Evolutionary conservation across 164 flowering plant species (phyloP).

Genomic region (Vitis labrusca): DNA sequence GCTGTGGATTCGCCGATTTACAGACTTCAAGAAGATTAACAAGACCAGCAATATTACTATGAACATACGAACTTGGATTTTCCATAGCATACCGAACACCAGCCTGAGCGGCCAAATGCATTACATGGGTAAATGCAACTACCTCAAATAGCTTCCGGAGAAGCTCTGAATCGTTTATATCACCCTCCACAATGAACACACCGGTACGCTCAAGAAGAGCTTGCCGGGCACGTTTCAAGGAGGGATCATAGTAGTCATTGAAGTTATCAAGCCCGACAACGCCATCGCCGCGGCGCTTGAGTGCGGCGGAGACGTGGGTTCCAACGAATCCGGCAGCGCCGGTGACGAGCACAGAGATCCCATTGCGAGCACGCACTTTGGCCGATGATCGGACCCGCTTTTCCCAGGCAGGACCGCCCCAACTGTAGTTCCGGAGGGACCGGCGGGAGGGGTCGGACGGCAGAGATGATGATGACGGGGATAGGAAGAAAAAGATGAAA

Average conservation of each 20-base stretch:
- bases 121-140: conserved; percentile 78
- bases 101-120: conserved; percentile 97
- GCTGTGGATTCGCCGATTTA: conserved; percentile 81
- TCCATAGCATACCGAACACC: conserved; percentile 95
- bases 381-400: conserved; percentile 70
- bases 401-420: conserved; percentile 76
- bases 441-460: conserved; percentile 54
- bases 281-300: conserved; percentile 87
- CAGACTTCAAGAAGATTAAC: conserved; percentile 81
- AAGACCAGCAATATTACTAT: conserved; percentile 87
- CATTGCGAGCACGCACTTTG: conserved; percentile 49
- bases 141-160: conserved; percentile 73
- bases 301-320: conserved; percentile 72
- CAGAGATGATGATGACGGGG: conserved; percentile 40
- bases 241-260: conserved; percentile 82
- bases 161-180: conserved; percentile 65
- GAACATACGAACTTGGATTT: conserved; percentile 87
- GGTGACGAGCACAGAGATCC: conserved; percentile 77
- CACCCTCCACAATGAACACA: conserved; percentile 87
- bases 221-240: conserved; percentile 72
- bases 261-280: conserved; percentile 84
- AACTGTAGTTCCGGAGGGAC: conserved; percentile 39
- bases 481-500: conserved; percentile 61
- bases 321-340: conserved; percentile 98
- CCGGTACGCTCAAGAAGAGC: conserved; percentile 65